Evolutionary conservation across 768 basidiomycete species (phyloP).

Genomic region (Phlebiopsis flavidoalba): DNA sequence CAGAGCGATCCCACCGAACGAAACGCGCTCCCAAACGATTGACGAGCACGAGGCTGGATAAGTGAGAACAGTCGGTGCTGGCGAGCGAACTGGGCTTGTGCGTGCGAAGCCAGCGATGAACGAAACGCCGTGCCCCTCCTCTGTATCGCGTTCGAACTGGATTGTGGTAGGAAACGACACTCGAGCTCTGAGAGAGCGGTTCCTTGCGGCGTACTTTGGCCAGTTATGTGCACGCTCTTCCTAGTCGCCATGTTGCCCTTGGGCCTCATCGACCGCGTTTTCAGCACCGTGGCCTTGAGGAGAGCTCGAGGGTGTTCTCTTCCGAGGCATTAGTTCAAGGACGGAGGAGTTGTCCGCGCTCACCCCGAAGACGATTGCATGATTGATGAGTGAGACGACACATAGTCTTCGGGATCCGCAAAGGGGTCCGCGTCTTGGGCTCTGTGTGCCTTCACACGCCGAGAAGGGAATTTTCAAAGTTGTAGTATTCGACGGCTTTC

Average conservation of each 20-base stretch:
- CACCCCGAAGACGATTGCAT: too few species aligned
- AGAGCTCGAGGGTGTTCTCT: too few species aligned
- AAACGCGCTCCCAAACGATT: neutral
- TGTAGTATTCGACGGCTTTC: neutral
- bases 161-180: too few species aligned
- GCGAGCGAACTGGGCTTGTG: neutral
- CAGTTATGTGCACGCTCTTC: too few species aligned
- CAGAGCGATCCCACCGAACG: neutral
- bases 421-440: neutral
- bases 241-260: too few species aligned
- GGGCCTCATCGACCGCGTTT: too few species aligned
- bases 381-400: neutral
- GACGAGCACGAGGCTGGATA: neutral
- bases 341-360: too few species aligned
- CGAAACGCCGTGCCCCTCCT: neutral
- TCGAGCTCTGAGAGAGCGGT: too few species aligned
- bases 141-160: too few species aligned
- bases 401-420: neutral
- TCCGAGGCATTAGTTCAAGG: too few species aligned
- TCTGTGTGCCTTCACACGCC: neutral
- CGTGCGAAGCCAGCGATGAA: neutral
- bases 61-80: neutral
- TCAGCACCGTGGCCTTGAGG: too few species aligned
- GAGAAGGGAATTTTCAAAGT: neutral
- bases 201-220: too few species aligned